Evolutionary conservation across 345 rosid genomes (phyloP), one percentile per base, ranked within the genome.

Genomic region (Stellera chamaejasme): DNA sequence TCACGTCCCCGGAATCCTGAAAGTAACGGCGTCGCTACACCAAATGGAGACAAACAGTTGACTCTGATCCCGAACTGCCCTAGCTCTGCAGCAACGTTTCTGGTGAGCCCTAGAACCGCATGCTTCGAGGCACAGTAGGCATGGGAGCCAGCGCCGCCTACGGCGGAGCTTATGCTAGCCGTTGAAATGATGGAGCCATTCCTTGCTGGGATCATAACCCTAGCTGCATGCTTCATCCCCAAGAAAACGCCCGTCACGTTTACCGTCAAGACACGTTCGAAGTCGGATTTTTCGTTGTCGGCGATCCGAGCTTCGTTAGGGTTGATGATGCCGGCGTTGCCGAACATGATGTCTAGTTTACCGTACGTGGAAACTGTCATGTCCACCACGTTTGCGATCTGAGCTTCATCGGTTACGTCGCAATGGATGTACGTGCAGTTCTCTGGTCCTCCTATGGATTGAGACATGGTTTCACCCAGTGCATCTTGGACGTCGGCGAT

Each of bases 21-120:
- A n/a, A 77, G 68, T 50, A 72, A 55, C 5, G 77, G 82, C 1
- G 84, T 82, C 4, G 66, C 73, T 0, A 75, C 44, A 0, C 49
- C 77, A 45, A 50, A 74, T 6, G 88, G 84, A 1, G 84, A 61
- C 56, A 82, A 42, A 45, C 81, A 82, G 43, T 79, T 82, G 13
- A 69, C 83, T 48, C 78, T 61, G 13, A 77, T 76, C 26, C 84
- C 82, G 42, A 74, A 79, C 56, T 76, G 75, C 3, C 84, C 84
- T 0, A 82, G 75, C 70, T 79, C 80, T 12, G 59, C 73, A 0
- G 82, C 75, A 0, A 75, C 77, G 42, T 79, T 82, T 55, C 43
- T 69, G 10, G 84, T 76, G 12, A 82, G 73, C 16, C 84, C 84
- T 8, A 74, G 11, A 54, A 79, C 72, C 0, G 74, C 88, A 65